A percentile compares a stretch with the other conserved stretches of the same genome.
Conservation (phyloP, 208 protist genomes). For the Trypanosoma vivax region DNA sequence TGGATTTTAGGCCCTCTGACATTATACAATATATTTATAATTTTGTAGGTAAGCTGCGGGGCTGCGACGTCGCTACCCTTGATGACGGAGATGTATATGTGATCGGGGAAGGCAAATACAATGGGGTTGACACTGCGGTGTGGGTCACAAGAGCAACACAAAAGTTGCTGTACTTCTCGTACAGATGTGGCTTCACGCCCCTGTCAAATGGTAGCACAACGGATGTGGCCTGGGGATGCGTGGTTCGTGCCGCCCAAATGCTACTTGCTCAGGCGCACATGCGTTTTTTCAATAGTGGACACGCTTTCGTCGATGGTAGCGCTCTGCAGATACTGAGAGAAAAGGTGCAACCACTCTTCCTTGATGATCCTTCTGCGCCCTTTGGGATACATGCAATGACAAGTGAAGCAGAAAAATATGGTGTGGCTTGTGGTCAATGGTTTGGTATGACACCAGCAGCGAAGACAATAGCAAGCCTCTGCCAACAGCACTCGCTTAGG, state of each 20-base stretch:
- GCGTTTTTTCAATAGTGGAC: conserved; percentile 23
- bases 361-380: conserved; percentile 55
- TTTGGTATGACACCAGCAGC: conserved; percentile 48
- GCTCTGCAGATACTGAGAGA: conserved; percentile 1
- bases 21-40: conserved; percentile 37
- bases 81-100: conserved; percentile 21
- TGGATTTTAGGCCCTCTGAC: conserved; percentile 15
- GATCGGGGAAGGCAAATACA: conserved; percentile 30
- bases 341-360: conserved; percentile 28
- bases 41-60: conserved; percentile 14
- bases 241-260: conserved; percentile 89
- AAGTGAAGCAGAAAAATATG: conserved; percentile 33
- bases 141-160: conserved; percentile 22
- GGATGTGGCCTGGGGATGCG: conserved; percentile 87
- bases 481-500: conserved; percentile 4
- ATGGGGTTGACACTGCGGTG: conserved; percentile 21
- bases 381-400: conserved; percentile 63
- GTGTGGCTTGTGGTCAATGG: conserved; percentile 42
- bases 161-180: conserved; percentile 75
- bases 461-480: conserved; percentile 25
- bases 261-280: conserved; percentile 53
- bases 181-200: conserved; percentile 58
- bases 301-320: conserved; percentile 1
- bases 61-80: conserved; percentile 1
- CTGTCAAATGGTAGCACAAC: conserved; percentile 57